Conservation (phyloP, 148 eudicot species). For the Rhododendron ferrugineum region DNA sequence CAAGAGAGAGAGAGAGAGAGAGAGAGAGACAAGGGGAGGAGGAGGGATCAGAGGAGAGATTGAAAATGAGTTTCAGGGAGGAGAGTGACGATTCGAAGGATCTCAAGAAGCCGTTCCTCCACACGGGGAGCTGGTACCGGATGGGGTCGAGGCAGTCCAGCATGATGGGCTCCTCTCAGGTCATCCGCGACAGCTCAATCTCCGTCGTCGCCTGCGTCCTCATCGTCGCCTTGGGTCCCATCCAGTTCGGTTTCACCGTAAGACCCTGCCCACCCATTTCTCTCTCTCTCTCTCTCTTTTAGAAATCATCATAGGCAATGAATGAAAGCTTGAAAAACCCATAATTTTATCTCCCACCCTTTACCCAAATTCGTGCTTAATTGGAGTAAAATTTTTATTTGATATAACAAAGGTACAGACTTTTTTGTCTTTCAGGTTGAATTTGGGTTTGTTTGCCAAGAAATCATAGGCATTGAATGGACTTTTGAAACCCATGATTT, state of each 20-base stretch:
- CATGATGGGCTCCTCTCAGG: slow-evolving; percentile 68
- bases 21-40: background rate
- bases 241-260: slow-evolving; percentile 99
- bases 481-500: background rate
- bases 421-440: background rate
- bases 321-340: background rate
- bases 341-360: background rate
- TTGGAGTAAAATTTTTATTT: background rate
- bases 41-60: background rate
- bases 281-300: background rate
- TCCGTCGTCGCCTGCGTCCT: slow-evolving; percentile 91
- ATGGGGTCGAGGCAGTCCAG: slow-evolving; percentile 96
- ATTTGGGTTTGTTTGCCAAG: background rate
- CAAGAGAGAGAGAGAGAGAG: background rate
- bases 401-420: background rate
- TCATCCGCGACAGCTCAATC: slow-evolving; percentile 65
- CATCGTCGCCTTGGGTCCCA: slow-evolving; percentile 89
- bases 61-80: slow-evolving; percentile 63
- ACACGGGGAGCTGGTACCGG: slow-evolving; percentile 95
- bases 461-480: background rate
- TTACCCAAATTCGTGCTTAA: background rate
- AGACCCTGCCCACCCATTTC: background rate
- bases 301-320: background rate
- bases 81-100: slow-evolving; percentile 56
- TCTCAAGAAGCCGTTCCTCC: slow-evolving; percentile 79